Percentiles rank a stretch among this genome's conserved stretches.
Conservation (phyloP, 2,329 filamentous ascomycete genomes). For the Fusarium sp. region DNA sequence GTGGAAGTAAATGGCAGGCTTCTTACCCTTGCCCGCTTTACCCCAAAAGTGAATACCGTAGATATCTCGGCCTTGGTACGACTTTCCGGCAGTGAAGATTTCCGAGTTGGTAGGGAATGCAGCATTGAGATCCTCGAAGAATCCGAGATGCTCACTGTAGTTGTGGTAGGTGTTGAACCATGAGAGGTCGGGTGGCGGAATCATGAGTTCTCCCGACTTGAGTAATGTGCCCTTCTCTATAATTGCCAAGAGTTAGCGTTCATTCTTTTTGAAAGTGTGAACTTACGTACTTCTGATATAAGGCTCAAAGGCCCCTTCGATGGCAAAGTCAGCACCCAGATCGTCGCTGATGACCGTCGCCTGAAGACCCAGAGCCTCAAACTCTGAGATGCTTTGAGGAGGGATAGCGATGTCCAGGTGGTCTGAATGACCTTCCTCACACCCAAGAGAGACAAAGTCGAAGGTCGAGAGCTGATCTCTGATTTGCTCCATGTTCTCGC, state of each 20-base stretch:
- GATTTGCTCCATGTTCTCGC: conserved; percentile 27
- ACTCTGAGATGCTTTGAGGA: conserved; percentile 30
- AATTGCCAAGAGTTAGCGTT: background rate
- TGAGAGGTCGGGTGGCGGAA: conserved; percentile 20
- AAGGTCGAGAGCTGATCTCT: conserved; percentile 35
- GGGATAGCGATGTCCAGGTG: conserved; percentile 42
- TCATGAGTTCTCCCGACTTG: background rate
- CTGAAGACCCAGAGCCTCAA: conserved; percentile 38
- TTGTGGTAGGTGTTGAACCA: conserved; percentile 64
- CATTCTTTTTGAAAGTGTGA: background rate
- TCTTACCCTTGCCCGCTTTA: conserved; percentile 51
- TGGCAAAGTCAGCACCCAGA: conserved; percentile 37
- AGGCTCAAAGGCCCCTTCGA: conserved; percentile 30
- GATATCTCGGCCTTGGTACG: conserved; percentile 61
- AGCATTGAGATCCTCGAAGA: conserved; percentile 54
- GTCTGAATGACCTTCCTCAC: conserved; percentile 26
- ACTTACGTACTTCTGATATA: conserved; percentile 22
- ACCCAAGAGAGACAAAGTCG: conserved; percentile 33
- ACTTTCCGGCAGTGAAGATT: conserved; percentile 57
- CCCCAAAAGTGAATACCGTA: conserved; percentile 67
- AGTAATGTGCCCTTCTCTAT: background rate
- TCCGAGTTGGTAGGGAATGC: conserved; percentile 55
- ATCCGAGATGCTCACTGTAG: conserved; percentile 59
- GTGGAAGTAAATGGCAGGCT: conserved; percentile 63
- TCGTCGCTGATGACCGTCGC: conserved; percentile 35